These are phyloP conservation scores for Verticillium alfalfae DNA, from an alignment of 2,329 filamentous ascomycete species.

Conservation along the genomic window DNA sequence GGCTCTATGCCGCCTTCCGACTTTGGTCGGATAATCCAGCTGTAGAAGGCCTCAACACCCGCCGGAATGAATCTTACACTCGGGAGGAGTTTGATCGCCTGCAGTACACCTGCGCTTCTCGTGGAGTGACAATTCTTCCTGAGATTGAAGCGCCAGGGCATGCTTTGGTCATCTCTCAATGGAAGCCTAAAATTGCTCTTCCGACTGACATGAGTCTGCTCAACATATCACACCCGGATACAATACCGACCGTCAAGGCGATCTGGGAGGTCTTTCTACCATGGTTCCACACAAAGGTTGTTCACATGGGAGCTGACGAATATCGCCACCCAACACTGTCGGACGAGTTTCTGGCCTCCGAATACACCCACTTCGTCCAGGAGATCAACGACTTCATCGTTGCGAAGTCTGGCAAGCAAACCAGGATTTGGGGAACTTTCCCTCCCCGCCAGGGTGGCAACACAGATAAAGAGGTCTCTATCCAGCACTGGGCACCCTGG, in stretches of 20 bases:
- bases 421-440: conserved; percentile 48
- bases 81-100: conserved; percentile 38
- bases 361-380: conserved; percentile 43
- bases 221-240: conserved; percentile 46
- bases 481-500: conserved; percentile 29
- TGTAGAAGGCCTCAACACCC: conserved; percentile 12
- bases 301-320: conserved; percentile 50
- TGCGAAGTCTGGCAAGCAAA: conserved; percentile 33
- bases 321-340: conserved; percentile 30
- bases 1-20: conserved; percentile 40
- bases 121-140: conserved; percentile 47
- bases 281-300: conserved; percentile 47
- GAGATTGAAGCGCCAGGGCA: conserved; percentile 52
- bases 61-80: conserved; percentile 15
- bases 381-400: conserved; percentile 39
- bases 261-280: conserved; percentile 48
- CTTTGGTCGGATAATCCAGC: conserved; percentile 24
- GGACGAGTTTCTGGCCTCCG: conserved; percentile 31
- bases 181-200: conserved; percentile 47
- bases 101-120: conserved; percentile 40
- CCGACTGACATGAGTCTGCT: conserved; percentile 40
- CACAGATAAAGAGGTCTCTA: conserved; percentile 12
- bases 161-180: conserved; percentile 45
- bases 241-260: conserved; percentile 40
- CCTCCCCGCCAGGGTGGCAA: conserved; percentile 8